Evolutionary conservation across 495 filamentous ascomycete genomes (phyloP).

Genomic region (Platismatia glauca): DNA sequence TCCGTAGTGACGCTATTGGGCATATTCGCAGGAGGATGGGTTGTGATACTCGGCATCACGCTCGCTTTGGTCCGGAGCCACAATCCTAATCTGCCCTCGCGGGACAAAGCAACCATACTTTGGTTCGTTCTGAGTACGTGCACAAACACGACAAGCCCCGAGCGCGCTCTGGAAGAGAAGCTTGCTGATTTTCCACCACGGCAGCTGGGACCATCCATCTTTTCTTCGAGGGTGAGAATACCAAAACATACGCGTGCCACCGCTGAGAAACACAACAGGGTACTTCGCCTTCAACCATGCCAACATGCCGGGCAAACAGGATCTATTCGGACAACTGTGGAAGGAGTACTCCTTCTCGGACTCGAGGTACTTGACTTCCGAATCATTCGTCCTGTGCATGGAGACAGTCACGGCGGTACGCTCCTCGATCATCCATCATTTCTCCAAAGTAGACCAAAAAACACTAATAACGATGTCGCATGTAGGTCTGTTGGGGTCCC

Average conservation of each 20-base stretch:
- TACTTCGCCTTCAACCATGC: constrained; percentile 65
- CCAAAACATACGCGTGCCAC: neutral
- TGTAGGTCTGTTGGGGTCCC: constrained; percentile 65
- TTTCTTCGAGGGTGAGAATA: constrained; percentile 61
- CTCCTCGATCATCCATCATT: constrained; percentile 26
- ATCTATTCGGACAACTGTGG: constrained; percentile 72
- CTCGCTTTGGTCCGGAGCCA: constrained; percentile 38
- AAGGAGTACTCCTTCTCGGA: constrained; percentile 83
- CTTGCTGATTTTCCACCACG: constrained; percentile 28
- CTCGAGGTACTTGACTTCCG: constrained; percentile 69
- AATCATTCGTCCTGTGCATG: constrained; percentile 75
- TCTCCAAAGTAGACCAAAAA: neutral
- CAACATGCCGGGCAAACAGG: constrained; percentile 47
- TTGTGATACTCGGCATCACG: constrained; percentile 43
- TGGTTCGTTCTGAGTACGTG: constrained; percentile 62
- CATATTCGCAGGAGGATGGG: constrained; percentile 43
- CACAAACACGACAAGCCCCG: too few relatives aligned
- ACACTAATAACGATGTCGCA: constrained; percentile 3
- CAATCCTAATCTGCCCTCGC: constrained; percentile 37
- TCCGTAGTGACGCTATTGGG: constrained; percentile 44
- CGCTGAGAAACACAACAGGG: constrained; percentile 34
- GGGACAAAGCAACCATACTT: constrained; percentile 48
- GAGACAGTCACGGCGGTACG: constrained; percentile 73
- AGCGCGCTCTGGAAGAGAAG: neutral
- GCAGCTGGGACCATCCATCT: constrained; percentile 61